Conservation (phyloP, 345 rosid genomes). For the Linum trigynum region DNA sequence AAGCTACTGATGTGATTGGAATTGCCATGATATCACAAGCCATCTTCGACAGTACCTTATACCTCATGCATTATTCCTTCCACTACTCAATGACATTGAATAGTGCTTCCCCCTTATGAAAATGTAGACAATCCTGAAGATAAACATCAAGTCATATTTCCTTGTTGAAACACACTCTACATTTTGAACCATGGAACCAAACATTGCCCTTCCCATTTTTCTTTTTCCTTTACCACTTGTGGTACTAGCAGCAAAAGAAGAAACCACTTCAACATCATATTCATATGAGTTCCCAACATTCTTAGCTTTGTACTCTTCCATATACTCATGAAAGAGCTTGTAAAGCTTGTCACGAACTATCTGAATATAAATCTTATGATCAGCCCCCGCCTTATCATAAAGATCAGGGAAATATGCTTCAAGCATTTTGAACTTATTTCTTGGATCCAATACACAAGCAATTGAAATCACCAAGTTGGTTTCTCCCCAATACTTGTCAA, state of each 20-base stretch:
- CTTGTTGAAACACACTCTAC: conserved; percentile 12
- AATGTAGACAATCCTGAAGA: conserved; percentile 12
- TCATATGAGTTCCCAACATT: conserved; percentile 10
- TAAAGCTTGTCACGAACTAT: conserved; percentile 13
- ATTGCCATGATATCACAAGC: too few species aligned
- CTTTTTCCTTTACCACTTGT: conserved; percentile 8
- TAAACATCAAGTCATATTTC: conserved; percentile 21
- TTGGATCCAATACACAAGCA: conserved; percentile 27
- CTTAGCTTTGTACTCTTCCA: not conserved
- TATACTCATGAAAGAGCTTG: not conserved
- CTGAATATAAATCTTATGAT: conserved; percentile 13
- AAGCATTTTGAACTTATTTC: conserved; percentile 20
- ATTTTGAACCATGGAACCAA: conserved; percentile 16
- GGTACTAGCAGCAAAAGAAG: conserved; percentile 17
- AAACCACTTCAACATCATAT: not conserved
- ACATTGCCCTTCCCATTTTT: conserved; percentile 22
- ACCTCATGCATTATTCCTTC: too few species aligned
- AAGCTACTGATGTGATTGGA: too few species aligned
- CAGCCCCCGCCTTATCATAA: conserved; percentile 9
- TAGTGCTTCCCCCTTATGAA: too few species aligned
- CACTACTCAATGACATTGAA: too few species aligned
- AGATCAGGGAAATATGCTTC: conserved; percentile 23
- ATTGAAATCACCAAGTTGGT: conserved; percentile 19
- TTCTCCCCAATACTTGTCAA: conserved; percentile 19
- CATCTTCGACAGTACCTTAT: too few species aligned